Evolutionary conservation across 1,284 basidiomycete species (phyloP).

Genomic region (Apiotrichum gracile): DNA sequence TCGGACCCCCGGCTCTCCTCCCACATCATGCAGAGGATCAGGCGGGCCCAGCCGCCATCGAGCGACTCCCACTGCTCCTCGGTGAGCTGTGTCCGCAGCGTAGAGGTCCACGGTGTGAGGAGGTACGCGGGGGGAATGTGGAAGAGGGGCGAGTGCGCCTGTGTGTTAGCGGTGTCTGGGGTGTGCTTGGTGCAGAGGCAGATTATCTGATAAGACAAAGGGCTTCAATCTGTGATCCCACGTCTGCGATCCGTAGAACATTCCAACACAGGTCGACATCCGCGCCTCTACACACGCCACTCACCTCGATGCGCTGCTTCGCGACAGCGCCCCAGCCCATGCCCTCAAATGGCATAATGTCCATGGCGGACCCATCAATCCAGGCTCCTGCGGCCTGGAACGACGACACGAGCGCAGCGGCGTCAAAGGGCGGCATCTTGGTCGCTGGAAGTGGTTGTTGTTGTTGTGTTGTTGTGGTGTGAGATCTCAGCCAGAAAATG

Average conservation of each 20-base stretch:
- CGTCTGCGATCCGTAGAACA: too few relatives aligned
- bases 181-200: too few relatives aligned
- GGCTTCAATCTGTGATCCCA: not conserved
- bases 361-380: conserved; percentile 25
- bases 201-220: too few relatives aligned
- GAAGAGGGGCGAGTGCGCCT: conserved; percentile 57
- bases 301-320: conserved; percentile 42
- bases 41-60: conserved; percentile 71
- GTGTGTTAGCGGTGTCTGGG: not conserved
- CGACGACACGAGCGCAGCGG: conserved; percentile 22
- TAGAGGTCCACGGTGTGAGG: conserved; percentile 71
- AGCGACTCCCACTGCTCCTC: conserved; percentile 59
- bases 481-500: too few relatives aligned
- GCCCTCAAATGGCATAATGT: conserved; percentile 23
- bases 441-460: not conserved
- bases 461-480: not conserved
- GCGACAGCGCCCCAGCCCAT: conserved; percentile 47
- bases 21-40: conserved; percentile 95
- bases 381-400: conserved; percentile 34
- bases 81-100: conserved; percentile 55
- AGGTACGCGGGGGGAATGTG: conserved; percentile 71
- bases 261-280: too few relatives aligned
- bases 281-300: not conserved
- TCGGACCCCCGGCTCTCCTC: conserved; percentile 59
- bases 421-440: conserved; percentile 6